phyloP scores from a whole-genome alignment of 2,329 filamentous ascomycete genomes.

The Colletotrichum tanaceti region DNA sequence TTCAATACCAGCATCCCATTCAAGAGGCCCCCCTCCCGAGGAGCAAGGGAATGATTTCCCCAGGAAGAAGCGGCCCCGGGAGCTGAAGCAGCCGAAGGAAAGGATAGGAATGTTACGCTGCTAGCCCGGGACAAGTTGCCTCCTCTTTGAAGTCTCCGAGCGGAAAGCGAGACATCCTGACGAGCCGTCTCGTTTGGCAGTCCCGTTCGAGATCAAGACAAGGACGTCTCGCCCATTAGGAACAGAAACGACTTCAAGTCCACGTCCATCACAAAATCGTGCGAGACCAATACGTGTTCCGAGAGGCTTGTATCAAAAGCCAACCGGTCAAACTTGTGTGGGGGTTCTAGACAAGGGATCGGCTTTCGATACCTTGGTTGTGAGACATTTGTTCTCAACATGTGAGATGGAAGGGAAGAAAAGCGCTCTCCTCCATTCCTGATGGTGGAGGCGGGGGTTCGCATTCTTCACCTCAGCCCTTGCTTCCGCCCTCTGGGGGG shows the following conservation, averaged over 20 bases:
- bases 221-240: conserved; percentile 9
- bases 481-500: conserved; percentile 20
- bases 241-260: not conserved
- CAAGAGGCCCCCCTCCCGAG: not conserved
- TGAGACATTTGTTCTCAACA: conserved; percentile 10
- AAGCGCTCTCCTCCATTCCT: conserved; percentile 27
- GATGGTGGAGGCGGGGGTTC: conserved; percentile 29
- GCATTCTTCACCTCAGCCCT: conserved; percentile 19
- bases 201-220: conserved; percentile 11
- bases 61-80: not conserved
- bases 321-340: not conserved
- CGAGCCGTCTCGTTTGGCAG: not conserved
- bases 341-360: conserved; percentile 5
- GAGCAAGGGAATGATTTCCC: not conserved
- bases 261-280: not conserved
- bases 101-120: conserved; percentile 25
- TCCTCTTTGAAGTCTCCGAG: conserved; percentile 11
- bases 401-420: not conserved
- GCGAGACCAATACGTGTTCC: conserved; percentile 29
- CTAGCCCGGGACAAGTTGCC: conserved; percentile 17
- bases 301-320: conserved; percentile 20
- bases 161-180: conserved; percentile 22
- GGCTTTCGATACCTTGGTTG: not conserved
- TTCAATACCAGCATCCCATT: conserved; percentile 28
- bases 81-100: conserved; percentile 12